These are phyloP conservation scores for Yamadazyma friedrichii DNA, from an alignment of 1,139 yeast genomes.

Conservation along the genomic window DNA sequence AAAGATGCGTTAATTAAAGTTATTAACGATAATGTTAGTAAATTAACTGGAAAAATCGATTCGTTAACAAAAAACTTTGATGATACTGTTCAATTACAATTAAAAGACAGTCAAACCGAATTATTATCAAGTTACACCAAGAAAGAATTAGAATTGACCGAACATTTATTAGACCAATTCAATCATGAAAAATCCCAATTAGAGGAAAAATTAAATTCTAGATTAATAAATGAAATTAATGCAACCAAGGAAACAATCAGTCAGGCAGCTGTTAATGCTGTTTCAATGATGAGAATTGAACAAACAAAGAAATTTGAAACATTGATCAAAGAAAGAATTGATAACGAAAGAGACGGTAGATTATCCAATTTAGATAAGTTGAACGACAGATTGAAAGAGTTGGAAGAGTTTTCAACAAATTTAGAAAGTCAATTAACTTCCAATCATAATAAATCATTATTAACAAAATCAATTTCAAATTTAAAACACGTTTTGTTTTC, in stretches of 20 bases:
- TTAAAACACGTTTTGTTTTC: slow-evolving; percentile 48
- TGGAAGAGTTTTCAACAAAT: slow-evolving; percentile 58
- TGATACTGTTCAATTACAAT: slow-evolving; percentile 36
- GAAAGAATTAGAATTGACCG: slow-evolving; percentile 52
- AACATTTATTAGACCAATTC: slow-evolving; percentile 47
- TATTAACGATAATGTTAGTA: slow-evolving; percentile 31
- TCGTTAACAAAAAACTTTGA: slow-evolving; percentile 41
- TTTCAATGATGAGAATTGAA: slow-evolving; percentile 67
- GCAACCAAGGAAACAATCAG: slow-evolving; percentile 68
- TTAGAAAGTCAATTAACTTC: slow-evolving; percentile 57
- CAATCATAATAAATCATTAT: slow-evolving; percentile 54
- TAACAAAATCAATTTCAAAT: slow-evolving; percentile 56
- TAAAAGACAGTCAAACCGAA: slow-evolving; percentile 46
- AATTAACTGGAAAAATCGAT: slow-evolving; percentile 33
- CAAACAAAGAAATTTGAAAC: slow-evolving; percentile 72
- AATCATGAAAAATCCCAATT: slow-evolving; percentile 59
- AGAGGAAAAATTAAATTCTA: slow-evolving; percentile 59
- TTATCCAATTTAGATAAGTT: slow-evolving; percentile 67
- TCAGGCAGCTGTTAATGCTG: slow-evolving; percentile 75
- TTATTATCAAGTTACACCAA: slow-evolving; percentile 57
- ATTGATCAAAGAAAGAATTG: slow-evolving; percentile 63
- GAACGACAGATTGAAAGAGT: slow-evolving; percentile 51
- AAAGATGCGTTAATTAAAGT: slow-evolving; percentile 30
- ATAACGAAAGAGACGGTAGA: slow-evolving; percentile 79
- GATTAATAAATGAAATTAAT: slow-evolving; percentile 64